Evolutionary conservation across 176 grass and related monocot species (phyloP).

Genomic region (Paspalum vaginatum): DNA sequence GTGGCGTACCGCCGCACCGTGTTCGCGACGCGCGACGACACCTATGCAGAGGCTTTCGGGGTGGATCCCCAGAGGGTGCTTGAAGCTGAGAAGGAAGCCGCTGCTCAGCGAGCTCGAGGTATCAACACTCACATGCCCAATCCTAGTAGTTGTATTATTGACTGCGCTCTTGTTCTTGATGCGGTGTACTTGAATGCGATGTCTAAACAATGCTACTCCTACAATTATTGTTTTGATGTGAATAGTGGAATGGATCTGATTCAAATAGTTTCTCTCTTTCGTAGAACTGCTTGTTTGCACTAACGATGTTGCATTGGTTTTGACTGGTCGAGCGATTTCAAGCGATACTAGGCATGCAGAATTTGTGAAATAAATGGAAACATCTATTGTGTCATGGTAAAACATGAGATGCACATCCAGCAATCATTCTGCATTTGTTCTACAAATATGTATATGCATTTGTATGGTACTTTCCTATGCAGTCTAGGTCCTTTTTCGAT

Average conservation of each 20-base stretch:
- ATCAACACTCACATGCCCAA: constrained; percentile 59
- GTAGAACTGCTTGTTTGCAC: constrained; percentile 8
- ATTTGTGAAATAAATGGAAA: constrained; percentile 9
- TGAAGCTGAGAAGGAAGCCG: constrained; percentile 20
- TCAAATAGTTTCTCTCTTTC: neutral
- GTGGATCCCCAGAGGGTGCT: constrained; percentile 44
- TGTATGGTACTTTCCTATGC: neutral
- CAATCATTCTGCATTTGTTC: neutral
- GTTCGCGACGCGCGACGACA: constrained; percentile 61
- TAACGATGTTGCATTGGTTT: constrained; percentile 1
- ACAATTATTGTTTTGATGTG: constrained; percentile 5
- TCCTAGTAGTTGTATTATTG: constrained; percentile 9
- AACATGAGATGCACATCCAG: neutral
- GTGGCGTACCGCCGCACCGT: constrained; percentile 57
- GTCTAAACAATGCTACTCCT: neutral
- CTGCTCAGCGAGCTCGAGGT: constrained; percentile 70
- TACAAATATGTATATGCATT: neutral
- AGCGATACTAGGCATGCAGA: neutral
- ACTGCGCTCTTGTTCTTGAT: constrained; percentile 10
- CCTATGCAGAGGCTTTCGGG: constrained; percentile 87
- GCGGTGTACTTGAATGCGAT: constrained; percentile 36
- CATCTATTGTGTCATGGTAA: neutral
- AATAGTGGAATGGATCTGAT: neutral
- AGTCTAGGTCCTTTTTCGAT: neutral
- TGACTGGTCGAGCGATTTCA: neutral